These are phyloP conservation scores for Phytophthora niederhauseri DNA, from an alignment of 352 stramenopile genomes.

Conservation along the genomic window DNA sequence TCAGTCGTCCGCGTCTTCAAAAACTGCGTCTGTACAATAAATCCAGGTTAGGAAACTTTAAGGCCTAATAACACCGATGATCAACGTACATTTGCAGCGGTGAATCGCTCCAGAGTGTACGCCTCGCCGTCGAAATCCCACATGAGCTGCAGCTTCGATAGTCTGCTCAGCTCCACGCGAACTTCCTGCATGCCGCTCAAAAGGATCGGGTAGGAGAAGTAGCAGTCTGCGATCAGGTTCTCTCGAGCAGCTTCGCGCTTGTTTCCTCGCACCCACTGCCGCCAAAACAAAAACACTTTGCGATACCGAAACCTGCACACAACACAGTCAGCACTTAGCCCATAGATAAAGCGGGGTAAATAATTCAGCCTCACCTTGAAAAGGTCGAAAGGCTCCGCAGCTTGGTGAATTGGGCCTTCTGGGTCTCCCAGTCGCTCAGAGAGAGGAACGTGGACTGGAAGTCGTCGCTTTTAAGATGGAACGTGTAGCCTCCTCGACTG, in stretches of 20 bases:
- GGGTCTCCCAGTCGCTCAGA: conserved; percentile 52
- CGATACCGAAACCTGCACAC: conserved; percentile 65
- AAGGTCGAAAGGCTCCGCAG: conserved; percentile 49
- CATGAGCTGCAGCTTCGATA: conserved; percentile 46
- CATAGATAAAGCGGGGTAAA: too few species aligned
- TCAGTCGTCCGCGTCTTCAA: conserved; percentile 32
- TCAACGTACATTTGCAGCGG: conserved; percentile 44
- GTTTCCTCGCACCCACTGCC: conserved; percentile 47
- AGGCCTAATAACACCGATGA: too few species aligned
- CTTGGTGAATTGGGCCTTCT: conserved; percentile 51
- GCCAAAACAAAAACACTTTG: conserved; percentile 68
- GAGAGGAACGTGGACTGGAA: conserved; percentile 53
- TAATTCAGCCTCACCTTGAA: conserved; percentile 38
- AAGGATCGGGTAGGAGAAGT: conserved; percentile 56
- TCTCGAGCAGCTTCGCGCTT: conserved; percentile 53
- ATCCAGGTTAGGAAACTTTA: background rate
- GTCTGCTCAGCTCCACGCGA: conserved; percentile 30
- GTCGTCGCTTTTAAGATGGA: conserved; percentile 56
- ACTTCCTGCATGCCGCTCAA: conserved; percentile 43
- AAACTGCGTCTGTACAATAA: conserved; percentile 18
- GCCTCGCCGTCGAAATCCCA: conserved; percentile 54
- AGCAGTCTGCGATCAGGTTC: conserved; percentile 48
- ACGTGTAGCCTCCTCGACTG: conserved; percentile 60
- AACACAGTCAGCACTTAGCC: background rate
- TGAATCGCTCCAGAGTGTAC: conserved; percentile 39